Evolutionary conservation across 2,329 filamentous ascomycete species (phyloP).

Genomic region (Fonsecaea erecta): DNA sequence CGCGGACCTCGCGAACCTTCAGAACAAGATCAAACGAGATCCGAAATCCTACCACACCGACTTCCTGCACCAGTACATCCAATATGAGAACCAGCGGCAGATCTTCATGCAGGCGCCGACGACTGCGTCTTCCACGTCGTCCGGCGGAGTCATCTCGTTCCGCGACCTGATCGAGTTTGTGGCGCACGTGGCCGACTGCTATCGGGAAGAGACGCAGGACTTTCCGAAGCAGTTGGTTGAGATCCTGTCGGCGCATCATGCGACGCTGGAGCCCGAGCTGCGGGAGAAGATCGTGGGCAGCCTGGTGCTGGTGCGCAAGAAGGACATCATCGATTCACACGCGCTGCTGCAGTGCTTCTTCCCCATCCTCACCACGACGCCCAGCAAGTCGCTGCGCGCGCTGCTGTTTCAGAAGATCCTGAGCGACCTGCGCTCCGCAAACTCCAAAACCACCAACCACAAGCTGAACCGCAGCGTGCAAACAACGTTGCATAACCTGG

Average conservation of each 20-base stretch:
- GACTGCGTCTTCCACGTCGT: slow-evolving; percentile 66
- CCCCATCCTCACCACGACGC: slow-evolving; percentile 87
- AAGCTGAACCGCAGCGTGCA: slow-evolving; percentile 91
- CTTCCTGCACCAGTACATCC: slow-evolving; percentile 83
- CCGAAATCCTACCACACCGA: slow-evolving; percentile 89
- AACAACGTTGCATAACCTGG: slow-evolving; percentile 87
- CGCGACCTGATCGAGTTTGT: slow-evolving; percentile 92
- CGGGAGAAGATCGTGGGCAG: slow-evolving; percentile 94
- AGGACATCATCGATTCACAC: slow-evolving; percentile 87
- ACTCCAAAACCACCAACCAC: slow-evolving; percentile 87
- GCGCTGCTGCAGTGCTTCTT: slow-evolving; percentile 89
- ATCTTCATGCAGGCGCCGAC: slow-evolving; percentile 86
- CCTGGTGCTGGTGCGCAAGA: slow-evolving; percentile 82
- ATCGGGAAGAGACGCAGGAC: slow-evolving; percentile 74
- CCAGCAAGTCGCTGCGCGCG: slow-evolving; percentile 83
- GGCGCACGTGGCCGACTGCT: slow-evolving; percentile 91
- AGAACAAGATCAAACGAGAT: slow-evolving; percentile 89
- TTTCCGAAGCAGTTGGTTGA: slow-evolving; percentile 82
- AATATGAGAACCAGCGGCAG: slow-evolving; percentile 88
- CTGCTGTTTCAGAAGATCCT: slow-evolving; percentile 90
- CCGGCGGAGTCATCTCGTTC: slow-evolving; percentile 79
- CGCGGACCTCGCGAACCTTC: slow-evolving; percentile 84
- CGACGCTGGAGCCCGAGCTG: slow-evolving; percentile 78
- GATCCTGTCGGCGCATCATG: slow-evolving; percentile 81
- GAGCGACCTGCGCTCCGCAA: slow-evolving; percentile 84